These are phyloP conservation scores for Solanum virginianum DNA, from an alignment of 257 asterid species.

Conservation along the genomic window DNA sequence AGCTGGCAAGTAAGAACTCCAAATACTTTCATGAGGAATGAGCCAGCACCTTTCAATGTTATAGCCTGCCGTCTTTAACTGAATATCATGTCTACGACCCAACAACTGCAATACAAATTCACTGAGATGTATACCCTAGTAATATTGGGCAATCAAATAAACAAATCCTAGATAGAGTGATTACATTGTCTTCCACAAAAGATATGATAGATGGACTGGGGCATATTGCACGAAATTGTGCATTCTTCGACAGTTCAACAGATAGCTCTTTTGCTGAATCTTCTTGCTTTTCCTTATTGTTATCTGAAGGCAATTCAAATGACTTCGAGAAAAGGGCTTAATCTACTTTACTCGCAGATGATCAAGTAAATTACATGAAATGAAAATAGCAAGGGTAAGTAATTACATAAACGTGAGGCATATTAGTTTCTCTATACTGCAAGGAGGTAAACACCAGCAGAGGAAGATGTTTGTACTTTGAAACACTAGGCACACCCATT, in stretches of 20 bases:
- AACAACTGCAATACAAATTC: slow-evolving; percentile 42
- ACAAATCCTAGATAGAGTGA: slow-evolving; percentile 1
- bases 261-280: slow-evolving; percentile 21
- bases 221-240: slow-evolving; percentile 83
- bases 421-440: neutral
- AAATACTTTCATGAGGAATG: slow-evolving; percentile 93
- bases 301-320: slow-evolving; percentile 31
- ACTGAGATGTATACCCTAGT: neutral
- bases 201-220: slow-evolving; percentile 89
- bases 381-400: neutral
- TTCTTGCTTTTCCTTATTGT: slow-evolving; percentile 26
- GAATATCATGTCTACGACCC: slow-evolving; percentile 90
- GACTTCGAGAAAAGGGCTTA: neutral
- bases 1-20: slow-evolving; percentile 96
- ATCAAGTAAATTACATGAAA: neutral
- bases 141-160: slow-evolving; percentile 12
- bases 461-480: neutral
- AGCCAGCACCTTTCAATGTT: slow-evolving; percentile 88
- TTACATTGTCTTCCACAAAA: slow-evolving; percentile 92
- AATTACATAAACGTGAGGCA: neutral
- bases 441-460: neutral
- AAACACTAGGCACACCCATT: neutral
- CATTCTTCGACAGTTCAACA: slow-evolving; percentile 68
- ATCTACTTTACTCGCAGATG: neutral
- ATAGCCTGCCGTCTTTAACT: slow-evolving; percentile 81